A percentile compares a stretch with the other conserved stretches of the same genome.
These are phyloP conservation scores for Aspergillus fumigatus DNA, from an alignment of 2,329 filamentous ascomycete species.

Conservation along the genomic window DNA sequence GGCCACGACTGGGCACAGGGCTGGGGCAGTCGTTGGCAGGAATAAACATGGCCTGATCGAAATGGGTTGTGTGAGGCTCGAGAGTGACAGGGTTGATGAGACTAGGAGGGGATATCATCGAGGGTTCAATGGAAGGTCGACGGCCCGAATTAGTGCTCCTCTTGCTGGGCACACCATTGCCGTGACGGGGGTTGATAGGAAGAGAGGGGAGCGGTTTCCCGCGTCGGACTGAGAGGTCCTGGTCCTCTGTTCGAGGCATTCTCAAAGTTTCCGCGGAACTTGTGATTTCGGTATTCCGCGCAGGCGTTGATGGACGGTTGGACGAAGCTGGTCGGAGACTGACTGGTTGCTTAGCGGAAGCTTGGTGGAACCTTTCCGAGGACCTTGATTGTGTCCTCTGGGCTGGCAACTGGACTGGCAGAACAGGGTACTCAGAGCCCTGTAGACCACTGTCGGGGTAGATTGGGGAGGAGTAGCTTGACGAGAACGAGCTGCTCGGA, in stretches of 20 bases:
- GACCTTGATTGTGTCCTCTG: constrained; percentile 13
- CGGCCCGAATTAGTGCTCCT: constrained; percentile 21
- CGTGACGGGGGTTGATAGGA: constrained; percentile 24
- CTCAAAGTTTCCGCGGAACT: constrained; percentile 25
- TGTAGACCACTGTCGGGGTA: constrained; percentile 26
- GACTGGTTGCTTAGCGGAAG: constrained; percentile 15
- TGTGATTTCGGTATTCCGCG: constrained; percentile 15
- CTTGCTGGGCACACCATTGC: constrained; percentile 14
- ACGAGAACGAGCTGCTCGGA: constrained; percentile 38
- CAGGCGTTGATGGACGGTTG: constrained; percentile 20
- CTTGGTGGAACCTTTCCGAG: constrained; percentile 20
- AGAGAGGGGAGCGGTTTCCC: constrained; percentile 30
- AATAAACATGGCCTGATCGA: constrained; percentile 39
- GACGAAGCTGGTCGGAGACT: constrained; percentile 18
- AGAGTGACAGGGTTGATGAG: constrained; percentile 36
- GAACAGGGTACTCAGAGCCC: constrained; percentile 22
- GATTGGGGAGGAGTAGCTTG: constrained; percentile 27
- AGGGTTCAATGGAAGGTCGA: constrained; percentile 31
- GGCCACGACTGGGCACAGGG: constrained; percentile 31
- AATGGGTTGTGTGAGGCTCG: constrained; percentile 36
- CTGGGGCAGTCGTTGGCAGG: constrained; percentile 35
- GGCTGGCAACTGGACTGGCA: constrained; percentile 16
- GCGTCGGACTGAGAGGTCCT: constrained; percentile 24
- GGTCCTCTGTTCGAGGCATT: constrained; percentile 25
- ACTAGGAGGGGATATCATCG: constrained; percentile 36